phyloP scores from a whole-genome alignment of 148 eudicot species.

The Fagopyrum esculentum region DNA sequence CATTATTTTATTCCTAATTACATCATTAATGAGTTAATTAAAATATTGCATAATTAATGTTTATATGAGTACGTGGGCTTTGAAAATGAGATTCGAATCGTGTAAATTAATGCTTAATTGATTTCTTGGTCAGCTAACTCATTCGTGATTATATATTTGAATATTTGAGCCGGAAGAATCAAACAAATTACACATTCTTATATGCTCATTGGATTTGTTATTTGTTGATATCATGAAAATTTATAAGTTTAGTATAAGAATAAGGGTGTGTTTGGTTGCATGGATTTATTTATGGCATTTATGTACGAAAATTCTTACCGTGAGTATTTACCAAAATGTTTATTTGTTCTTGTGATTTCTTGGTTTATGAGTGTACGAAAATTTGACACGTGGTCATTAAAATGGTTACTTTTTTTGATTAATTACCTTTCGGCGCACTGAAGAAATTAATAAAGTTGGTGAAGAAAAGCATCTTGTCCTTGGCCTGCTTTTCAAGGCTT shows the following conservation, averaged over 20 bases:
- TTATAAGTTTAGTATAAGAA: too few relatives aligned
- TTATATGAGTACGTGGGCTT: background rate
- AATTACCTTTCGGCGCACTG: background rate
- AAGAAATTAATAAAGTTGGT: background rate
- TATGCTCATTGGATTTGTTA: too few relatives aligned
- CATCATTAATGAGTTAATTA: background rate
- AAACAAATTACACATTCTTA: too few relatives aligned
- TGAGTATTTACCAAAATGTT: too few relatives aligned
- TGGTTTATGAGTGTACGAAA: background rate
- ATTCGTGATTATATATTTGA: too few relatives aligned
- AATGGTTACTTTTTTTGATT: background rate
- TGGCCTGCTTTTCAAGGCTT: background rate
- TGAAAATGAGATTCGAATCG: background rate
- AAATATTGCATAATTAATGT: background rate
- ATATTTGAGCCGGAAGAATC: too few relatives aligned
- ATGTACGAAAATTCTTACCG: too few relatives aligned
- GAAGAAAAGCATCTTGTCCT: background rate
- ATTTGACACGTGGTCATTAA: background rate
- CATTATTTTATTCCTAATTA: background rate
- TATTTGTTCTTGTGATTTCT: background rate
- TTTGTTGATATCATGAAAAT: too few relatives aligned
- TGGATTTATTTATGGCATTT: too few relatives aligned
- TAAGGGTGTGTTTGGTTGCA: too few relatives aligned
- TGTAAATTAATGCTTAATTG: background rate
- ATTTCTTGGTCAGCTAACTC: background rate